These are phyloP conservation scores for Leucaena leucocephala DNA, from an alignment of 306 rosid species.

Conservation along the genomic window DNA sequence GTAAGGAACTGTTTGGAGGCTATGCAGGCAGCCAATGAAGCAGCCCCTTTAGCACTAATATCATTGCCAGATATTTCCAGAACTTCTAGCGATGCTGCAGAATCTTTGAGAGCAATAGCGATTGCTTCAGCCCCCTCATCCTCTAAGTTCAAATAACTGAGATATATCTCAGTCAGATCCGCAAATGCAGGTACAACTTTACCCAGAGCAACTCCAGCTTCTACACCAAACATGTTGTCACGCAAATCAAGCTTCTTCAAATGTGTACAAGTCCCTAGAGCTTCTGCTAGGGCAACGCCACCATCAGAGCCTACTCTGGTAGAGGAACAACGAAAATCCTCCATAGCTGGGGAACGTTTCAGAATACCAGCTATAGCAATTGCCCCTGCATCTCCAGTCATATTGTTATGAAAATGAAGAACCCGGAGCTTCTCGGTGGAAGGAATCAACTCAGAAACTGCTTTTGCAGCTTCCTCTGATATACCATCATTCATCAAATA, in stretches of 20 bases:
- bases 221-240: slow-evolving; percentile 91
- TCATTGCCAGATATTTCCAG: slow-evolving; percentile 88
- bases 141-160: slow-evolving; percentile 84
- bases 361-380: slow-evolving; percentile 67
- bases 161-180: slow-evolving; percentile 73
- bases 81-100: slow-evolving; percentile 75
- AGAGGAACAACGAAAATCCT: slow-evolving; percentile 87
- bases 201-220: slow-evolving; percentile 78
- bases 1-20: slow-evolving; percentile 69
- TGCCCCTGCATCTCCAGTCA: slow-evolving; percentile 58
- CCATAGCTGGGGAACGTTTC: slow-evolving; percentile 64
- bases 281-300: slow-evolving; percentile 76
- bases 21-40: slow-evolving; percentile 67
- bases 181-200: slow-evolving; percentile 57
- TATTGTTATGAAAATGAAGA: slow-evolving; percentile 85
- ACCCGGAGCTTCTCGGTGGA: slow-evolving; percentile 79
- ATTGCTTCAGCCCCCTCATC: slow-evolving; percentile 78
- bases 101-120: slow-evolving; percentile 66
- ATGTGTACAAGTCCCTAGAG: slow-evolving; percentile 67
- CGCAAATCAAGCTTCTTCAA: slow-evolving; percentile 84
- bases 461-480: slow-evolving; percentile 94
- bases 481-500: slow-evolving; percentile 93
- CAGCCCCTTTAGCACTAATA: slow-evolving; percentile 63
- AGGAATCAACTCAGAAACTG: slow-evolving; percentile 81
- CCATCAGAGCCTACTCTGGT: slow-evolving; percentile 86